Base-by-base conservation (phyloP, 805 yeast genomes). In the Sugiyamaella floridensis region DNA sequence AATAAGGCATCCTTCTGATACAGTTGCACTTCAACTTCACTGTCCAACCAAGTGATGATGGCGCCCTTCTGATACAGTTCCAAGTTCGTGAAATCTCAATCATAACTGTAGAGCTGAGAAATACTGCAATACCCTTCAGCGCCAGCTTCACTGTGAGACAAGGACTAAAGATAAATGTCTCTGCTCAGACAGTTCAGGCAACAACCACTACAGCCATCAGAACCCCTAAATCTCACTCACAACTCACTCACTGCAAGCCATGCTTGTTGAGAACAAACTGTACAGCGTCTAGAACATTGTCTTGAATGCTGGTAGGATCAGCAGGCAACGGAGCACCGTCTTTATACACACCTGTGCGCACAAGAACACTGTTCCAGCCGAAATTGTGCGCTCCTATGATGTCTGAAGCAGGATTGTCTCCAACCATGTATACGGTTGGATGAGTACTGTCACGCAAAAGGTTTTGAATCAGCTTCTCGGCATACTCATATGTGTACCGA, bases 391-490 rank as follows among this genome's bases (percentile, higher is more conserved):
- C 99, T 0, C 99, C 99, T 52, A 77, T 76, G 50, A 93, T 93
- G 66, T 93, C 99, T 48, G 89, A 80, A 28, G 84, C 93, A 3
- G 97, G 98, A 67, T 93, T 93, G 69, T 93, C 99, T 28, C 99
- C 99, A 37, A 93, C 88, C 99, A 93, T 93, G 70, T 76, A 90
- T 1, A 93, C 85, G 14, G 47, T 47, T 14, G 50, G 51, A 22
- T 20, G 15, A 40, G 18, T 16, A 10, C 28, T 42, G 18, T 19
- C 28, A 14, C 29, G 16, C n/a, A 61, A 58, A 64, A 60, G 76
- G 57, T 75, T 77, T 40, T 81, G 77, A 48, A 89, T 72, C 8
- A 85, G 80, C 62, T 80, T 80, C 60, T 85, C 86, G 0, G 96
- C 96, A 69, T 77, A 90, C 62, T 87, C 89, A 67, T 89, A 89